Evolutionary conservation across 2,329 filamentous ascomycete genomes (phyloP).

Genomic region (Lecanoromycetidae sp.): DNA sequence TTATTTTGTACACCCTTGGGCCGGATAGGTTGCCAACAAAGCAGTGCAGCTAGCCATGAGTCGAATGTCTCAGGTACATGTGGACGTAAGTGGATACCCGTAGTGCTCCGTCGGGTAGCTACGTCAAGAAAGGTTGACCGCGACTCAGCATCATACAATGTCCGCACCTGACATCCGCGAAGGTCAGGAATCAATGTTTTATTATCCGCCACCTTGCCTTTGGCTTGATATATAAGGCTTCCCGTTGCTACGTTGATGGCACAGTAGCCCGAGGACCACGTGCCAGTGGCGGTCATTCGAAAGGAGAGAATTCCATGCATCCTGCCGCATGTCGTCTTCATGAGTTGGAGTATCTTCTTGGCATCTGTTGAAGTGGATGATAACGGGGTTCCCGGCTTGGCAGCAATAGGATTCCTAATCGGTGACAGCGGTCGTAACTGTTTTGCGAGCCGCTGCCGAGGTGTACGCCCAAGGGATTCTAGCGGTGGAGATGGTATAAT

Average conservation of each 20-base stretch:
- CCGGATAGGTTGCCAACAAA: slow-evolving; percentile 40
- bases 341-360: slow-evolving; percentile 37
- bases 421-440: slow-evolving; percentile 20
- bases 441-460: slow-evolving; percentile 27
- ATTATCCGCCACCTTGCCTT: slow-evolving; percentile 36
- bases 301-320: slow-evolving; percentile 43
- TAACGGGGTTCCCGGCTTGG: slow-evolving; percentile 25
- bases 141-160: slow-evolving; percentile 35
- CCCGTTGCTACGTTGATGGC: slow-evolving; percentile 40
- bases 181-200: slow-evolving; percentile 39
- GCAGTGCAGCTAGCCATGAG: slow-evolving; percentile 39
- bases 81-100: slow-evolving; percentile 36
- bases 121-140: slow-evolving; percentile 38
- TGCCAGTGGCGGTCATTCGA: slow-evolving; percentile 29
- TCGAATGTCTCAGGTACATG: slow-evolving; percentile 41
- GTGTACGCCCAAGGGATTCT: slow-evolving; percentile 23
- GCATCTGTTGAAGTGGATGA: slow-evolving; percentile 35
- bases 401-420: slow-evolving; percentile 16
- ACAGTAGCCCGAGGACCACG: slow-evolving; percentile 40
- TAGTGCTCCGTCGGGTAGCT: slow-evolving; percentile 35
- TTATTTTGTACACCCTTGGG: slow-evolving; percentile 40
- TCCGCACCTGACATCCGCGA: slow-evolving; percentile 37
- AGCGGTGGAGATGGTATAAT: slow-evolving; percentile 33
- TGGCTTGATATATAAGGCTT: slow-evolving; percentile 39
- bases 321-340: slow-evolving; percentile 40